Evolutionary conservation across 805 yeast genomes (phyloP), one percentile per base, ranked within the genome.

Genomic region (Starmerella vaccinii): DNA sequence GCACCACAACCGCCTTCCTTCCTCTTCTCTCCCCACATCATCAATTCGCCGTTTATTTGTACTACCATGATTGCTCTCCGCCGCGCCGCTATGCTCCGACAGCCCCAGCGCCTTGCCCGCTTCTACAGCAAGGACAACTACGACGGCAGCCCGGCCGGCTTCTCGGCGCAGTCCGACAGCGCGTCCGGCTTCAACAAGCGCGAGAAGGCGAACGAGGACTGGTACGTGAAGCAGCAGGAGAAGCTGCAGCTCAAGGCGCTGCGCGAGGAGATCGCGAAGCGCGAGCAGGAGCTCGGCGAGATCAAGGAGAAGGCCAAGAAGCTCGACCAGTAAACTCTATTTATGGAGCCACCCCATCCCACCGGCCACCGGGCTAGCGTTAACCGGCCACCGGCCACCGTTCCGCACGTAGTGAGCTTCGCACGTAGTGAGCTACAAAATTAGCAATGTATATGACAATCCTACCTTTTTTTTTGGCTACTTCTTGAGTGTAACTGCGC

Each of bases 131-230:
- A 8, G 34, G 54, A 41, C 40, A 41, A 42, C 26, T 30, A 30
- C 18, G 52, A 49, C 45, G 52, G 54, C 35, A 19, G 38, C 32
- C 37, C 52, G 39, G 47, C 58, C 12, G 58, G 59, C 57, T 26
- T 40, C 18, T 26, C 44, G 22, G 34, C 34, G 24, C 34, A 40
- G 22, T 40, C 44, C 44, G 44, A 40, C 44, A 70, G 68, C 67
- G 47, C 78, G 51, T 85, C 82, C 62, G 71, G 81, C 54, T 82
- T 83, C 71, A 72, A 77, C 76, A 86, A 88, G 68, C 88, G 95
- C 68, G 98, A 92, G 76, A 82, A 78, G 71, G 95, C 95, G 57
- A 81, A 81, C 65, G 98, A 90, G 74, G 87, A 83, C 62, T 89
- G 80, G 73, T 74, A 88, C 69, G 85, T 79, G 71, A 81, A 86